Evolutionary conservation across 2,329 filamentous ascomycete genomes (phyloP), one percentile per base, ranked within the genome.

Genomic region (Beauveria varroae): DNA sequence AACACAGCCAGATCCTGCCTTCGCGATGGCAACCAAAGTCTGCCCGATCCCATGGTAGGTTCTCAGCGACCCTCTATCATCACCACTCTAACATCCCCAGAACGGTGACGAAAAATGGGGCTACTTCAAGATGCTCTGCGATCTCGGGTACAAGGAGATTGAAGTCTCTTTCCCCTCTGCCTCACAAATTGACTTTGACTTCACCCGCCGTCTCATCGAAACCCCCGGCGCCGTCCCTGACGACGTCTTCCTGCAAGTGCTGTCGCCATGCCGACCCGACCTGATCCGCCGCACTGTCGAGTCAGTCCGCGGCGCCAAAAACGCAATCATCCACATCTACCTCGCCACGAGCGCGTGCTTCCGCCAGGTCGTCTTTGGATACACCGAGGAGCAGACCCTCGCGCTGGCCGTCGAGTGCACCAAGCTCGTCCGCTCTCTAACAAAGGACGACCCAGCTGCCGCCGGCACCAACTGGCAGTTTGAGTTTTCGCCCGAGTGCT

Each of bases 311-410:
- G 93, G 93, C 53, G 86, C 91, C 28, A 96, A 96, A 78, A 97
- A 96, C 75, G 95, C 91, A 59, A 89, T 98, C 66, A 82, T 98
- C 66, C 93, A 98, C 77, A 88, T 98, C 69, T 99, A 98, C 78
- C 87, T 99, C 55, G 93, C 95, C 54, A 97, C 95, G 7, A 96
- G 90, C 78, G 91, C 92, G 68, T 99, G 93, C 75, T 99, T 99
- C 82, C 90, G 93, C 64, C 84, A 87, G 63, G 87, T 98, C 61
- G 89, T 98, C 63, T 98, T 99, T 75, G 86, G 86, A 70, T 95
- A 92, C 83, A 84, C 86, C 62, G 88, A 96, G 73, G 86, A 93
- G 66, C 82, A 98, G 75, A 90, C 83, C 66, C 76, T 96, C 61
- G 90, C 88, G 66, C 81, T 96, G 68, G 93, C 95, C 2, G 88